Base-by-base conservation (phyloP, 2,329 filamentous ascomycete species). In the Aspergillus latus region DNA sequence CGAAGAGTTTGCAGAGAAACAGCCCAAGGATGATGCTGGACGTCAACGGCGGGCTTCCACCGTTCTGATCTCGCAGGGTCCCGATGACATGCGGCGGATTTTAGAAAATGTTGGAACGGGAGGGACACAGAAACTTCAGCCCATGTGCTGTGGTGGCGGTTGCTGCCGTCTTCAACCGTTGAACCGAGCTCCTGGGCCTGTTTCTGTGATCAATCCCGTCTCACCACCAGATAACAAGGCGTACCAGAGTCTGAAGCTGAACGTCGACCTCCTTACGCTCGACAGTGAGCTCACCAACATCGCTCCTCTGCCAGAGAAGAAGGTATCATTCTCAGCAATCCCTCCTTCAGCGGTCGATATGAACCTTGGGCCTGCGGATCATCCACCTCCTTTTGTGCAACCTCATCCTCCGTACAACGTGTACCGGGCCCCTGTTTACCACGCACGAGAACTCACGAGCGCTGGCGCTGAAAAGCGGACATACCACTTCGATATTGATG, bases 401-500 rank as follows among this genome's bases (percentile, higher is more conserved):
- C 94, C 94, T 28, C 94, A 99, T 72, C 91, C 91, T 55, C 94
- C 94, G 0, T 94, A 96, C 74, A 82, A 93, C 63, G 92, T 97
- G 59, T 96, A 89, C 74, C 88, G 92, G 1, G 92, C 93, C n/a
- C 90, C 87, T 61, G 84, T 99, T 46, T 88, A 91, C 74, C 87
- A 87, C 66, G 85, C 91, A 2, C 88, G 94, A 54, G 92, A 96
- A 74, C 78, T 99, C 70, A 99, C 94, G 10, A 88, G 85, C 70
- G 80, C 84, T 26, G 93, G 93, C 21, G 94, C 94, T 4, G 91
- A 96, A 80, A 99, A 99, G 84, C 84, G 93, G 59, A 99, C 94
- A 0, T 96, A 93, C 73, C 94, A 99, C 75, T 97, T 97, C 67
- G 94, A 97, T 67, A 85, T 99, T 45, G 94, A 99, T 67, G 88